phyloP scores from a whole-genome alignment of 495 filamentous ascomycete species.

The Penicillium steckii region DNA sequence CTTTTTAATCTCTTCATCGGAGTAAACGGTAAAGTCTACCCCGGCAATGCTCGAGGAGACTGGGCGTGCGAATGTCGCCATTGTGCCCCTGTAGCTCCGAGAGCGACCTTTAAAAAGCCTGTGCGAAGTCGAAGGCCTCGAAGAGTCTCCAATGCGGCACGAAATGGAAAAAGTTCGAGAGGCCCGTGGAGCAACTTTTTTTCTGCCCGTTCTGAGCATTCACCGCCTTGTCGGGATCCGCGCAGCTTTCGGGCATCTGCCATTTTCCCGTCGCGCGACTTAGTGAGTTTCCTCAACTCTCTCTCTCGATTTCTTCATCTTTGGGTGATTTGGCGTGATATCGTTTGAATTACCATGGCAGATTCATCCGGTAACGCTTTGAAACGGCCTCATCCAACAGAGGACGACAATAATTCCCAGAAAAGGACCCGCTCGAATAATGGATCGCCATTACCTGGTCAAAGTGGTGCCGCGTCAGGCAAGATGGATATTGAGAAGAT shows the following conservation, averaged over 20 bases:
- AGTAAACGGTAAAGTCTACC: conserved; percentile 85
- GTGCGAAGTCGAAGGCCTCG: conserved; percentile 30
- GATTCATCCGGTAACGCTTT: conserved; percentile 49
- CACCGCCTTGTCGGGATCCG: conserved; percentile 21
- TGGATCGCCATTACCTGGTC: conserved; percentile 52
- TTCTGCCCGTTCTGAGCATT: conserved; percentile 20
- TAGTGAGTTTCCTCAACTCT: neutral
- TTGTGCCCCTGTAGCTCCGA: conserved; percentile 43
- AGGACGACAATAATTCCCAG: conserved; percentile 50
- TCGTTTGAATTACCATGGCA: conserved; percentile 41
- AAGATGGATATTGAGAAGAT: conserved; percentile 59
- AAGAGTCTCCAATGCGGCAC: conserved; percentile 21
- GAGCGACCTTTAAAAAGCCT: conserved; percentile 44
- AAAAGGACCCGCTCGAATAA: conserved; percentile 60
- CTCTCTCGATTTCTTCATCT: neutral
- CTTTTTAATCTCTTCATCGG: conserved; percentile 75
- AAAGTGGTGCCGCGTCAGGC: conserved; percentile 33
- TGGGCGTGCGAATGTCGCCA: conserved; percentile 83
- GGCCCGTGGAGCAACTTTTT: conserved; percentile 27
- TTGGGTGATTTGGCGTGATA: neutral
- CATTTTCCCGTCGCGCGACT: neutral
- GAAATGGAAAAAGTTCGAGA: conserved; percentile 16
- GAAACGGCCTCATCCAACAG: conserved; percentile 60
- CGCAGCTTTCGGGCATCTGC: neutral
- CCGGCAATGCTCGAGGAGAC: conserved; percentile 80